Base-by-base conservation (phyloP, 306 rosid species). In the Delonix regia region DNA sequence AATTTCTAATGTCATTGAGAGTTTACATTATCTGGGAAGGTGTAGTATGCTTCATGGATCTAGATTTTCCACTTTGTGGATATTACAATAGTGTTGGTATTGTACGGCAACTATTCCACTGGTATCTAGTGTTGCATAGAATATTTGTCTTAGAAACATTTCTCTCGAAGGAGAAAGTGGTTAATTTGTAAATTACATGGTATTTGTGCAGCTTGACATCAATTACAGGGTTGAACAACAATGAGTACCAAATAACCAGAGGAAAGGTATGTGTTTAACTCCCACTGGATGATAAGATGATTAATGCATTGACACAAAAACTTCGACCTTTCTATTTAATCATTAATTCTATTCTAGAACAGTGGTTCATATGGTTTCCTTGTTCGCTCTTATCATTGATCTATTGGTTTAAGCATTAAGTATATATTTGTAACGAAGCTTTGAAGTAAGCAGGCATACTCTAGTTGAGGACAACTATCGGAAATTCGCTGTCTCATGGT, bases 201-300 rank as follows among this genome's bases (percentile, higher is more conserved):
- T 62, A 52, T 62, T 24, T 78, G 70, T 76, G 83, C 86, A 94
- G 98, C 86, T 87, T 74, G 47, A 59, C 97, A n/a, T 86, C 93
- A 59, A 59, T 92, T 77, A 92, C 89, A 0, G 97, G 98, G 80
- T 85, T 94, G 90, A 94, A 94, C 90, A 94, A 90, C 88, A 94
- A 92, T n/a, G 98, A 92, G 78, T 94, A 92, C 86, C 98, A 94
- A 82, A 90, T 92, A 80, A 25, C 92, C 51, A 88, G 98, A 78
- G 97, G 98, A 87, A 88, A 86, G 98, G 97, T 94, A 81, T 24
- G 79, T 27, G 12, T 52, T 69, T 21, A 27, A 39, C 45, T 66
- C 49, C 28, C 30, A 39, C 51, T 66, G 10, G 19, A 10, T 25
- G 15, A 41, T 27, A 27, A 24, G 82, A 53, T 22, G 18, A 74